Conservation (phyloP, 306 rosid genomes). For the Trichosanthes cucumerina region DNA sequence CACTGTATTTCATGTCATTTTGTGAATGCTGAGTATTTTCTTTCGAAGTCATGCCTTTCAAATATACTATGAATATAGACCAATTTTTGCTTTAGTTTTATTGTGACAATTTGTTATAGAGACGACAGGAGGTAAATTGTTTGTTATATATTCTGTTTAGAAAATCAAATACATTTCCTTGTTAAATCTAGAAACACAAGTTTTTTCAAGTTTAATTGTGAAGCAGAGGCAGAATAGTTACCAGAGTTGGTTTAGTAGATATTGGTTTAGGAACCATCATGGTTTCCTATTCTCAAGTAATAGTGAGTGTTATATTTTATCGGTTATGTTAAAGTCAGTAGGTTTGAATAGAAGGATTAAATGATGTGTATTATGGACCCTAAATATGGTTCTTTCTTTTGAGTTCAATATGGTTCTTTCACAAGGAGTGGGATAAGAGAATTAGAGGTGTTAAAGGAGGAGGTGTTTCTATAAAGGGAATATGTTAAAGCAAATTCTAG, state of each 20-base stretch:
- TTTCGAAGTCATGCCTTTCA: neutral
- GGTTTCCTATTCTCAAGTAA: neutral
- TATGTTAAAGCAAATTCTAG: too few relatives aligned
- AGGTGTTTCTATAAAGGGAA: too few relatives aligned
- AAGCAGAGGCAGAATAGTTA: neutral
- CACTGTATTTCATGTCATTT: neutral
- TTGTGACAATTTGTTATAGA: neutral
- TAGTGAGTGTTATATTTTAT: too few relatives aligned
- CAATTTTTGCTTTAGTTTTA: neutral
- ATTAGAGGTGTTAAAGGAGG: too few relatives aligned
- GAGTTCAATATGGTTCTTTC: too few relatives aligned
- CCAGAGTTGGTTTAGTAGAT: neutral
- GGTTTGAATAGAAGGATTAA: too few relatives aligned
- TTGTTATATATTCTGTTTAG: neutral
- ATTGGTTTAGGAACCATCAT: neutral
- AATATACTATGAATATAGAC: neutral
- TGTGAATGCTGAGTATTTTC: neutral
- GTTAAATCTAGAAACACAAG: neutral
- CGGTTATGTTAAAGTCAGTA: too few relatives aligned
- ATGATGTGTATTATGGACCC: too few relatives aligned
- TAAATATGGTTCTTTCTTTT: too few relatives aligned
- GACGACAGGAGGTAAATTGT: neutral
- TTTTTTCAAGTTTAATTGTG: neutral
- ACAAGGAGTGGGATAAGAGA: too few relatives aligned
- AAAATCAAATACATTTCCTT: neutral